Conservation (phyloP, 192 early-diverging fungal species). For the Coemansia sp. region DNA sequence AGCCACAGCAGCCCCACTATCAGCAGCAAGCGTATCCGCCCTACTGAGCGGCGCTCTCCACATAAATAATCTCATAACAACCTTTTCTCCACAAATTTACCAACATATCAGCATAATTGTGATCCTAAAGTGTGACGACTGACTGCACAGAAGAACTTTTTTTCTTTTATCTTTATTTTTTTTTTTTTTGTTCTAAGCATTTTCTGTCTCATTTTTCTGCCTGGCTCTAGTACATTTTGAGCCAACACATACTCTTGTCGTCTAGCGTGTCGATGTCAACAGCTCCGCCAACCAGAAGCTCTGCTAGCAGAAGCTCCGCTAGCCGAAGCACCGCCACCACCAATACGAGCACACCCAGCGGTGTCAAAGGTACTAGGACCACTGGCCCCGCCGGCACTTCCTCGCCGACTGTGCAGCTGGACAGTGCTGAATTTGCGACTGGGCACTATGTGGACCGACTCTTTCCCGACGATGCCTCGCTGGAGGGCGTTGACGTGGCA, state of each 20-base stretch:
- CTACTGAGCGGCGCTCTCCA: conserved; percentile 17
- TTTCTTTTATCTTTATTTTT: neutral
- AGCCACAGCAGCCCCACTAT: conserved; percentile 23
- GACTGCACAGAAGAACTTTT: neutral
- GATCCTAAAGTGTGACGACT: neutral
- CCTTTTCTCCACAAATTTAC: neutral
- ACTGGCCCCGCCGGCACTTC: neutral
- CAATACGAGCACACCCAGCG: neutral
- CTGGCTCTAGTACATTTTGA: conserved; percentile 2
- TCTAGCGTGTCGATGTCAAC: neutral
- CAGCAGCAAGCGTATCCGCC: conserved; percentile 42
- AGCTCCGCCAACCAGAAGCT: neutral
- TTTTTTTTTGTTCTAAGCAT: conserved; percentile 10
- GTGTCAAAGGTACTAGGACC: neutral
- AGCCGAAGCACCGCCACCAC: conserved; percentile 1
- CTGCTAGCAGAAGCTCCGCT: neutral
- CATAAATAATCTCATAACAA: neutral
- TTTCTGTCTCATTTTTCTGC: neutral
- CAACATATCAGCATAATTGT: neutral
- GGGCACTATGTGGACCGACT: conserved; percentile 79
- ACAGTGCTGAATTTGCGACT: conserved; percentile 65
- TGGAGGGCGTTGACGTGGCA: conserved; percentile 64
- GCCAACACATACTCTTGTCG: conserved; percentile 1
- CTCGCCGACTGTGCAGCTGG: conserved; percentile 9
- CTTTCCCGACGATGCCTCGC: conserved; percentile 65